Base-by-base conservation (phyloP, 208 protist species). In the Blastocrithidia nonstop region DNA sequence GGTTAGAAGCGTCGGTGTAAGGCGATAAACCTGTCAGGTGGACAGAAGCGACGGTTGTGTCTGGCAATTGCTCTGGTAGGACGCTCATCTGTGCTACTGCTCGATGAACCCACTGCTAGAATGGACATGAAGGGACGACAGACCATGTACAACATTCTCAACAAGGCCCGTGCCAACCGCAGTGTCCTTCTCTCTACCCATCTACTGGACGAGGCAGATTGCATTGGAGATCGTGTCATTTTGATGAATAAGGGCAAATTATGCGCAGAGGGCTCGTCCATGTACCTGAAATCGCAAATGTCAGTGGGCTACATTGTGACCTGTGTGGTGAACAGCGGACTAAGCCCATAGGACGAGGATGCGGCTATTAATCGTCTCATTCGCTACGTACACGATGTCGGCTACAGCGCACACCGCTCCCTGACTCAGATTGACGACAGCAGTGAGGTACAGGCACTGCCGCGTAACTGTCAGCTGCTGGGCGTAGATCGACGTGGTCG, bases 191-290 rank as follows among this genome's bases (percentile, higher is more conserved):
- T 88, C 17, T 77, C 67, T 9, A 94, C 91, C 17, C 95, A 97
- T 51, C 65, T 80, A 45, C 87, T 98, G 71, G 95, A 98, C 48
- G 96, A 98, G 66, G 96, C 96, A 6, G 95, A 98, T 57, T 63
- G 84, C 16, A 67, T 98, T 23, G 78, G 76, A 22, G 87, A 97
- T 53, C 69, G 71, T 26, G 91, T 98, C 40, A 80, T 87, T 9
- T 84, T 98, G 42, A 69, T 98, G 56, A 60, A 84, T 36, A 48
- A 78, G 32, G 79, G 84, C 45, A 32, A 61, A 40, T 45, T 91
- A 15, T 51, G 57, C 45, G 73, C 64, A 9, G 57, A 75, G 40
- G 82, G 82, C 24, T 70, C 74, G 7, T 62, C 76, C 17, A 57
- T 87, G 49, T 82, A 66, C 50, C 76, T 91, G 36, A 91, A 91